Conservation (phyloP, 2,329 filamentous ascomycete genomes). For the Zymoseptoria brevis region DNA sequence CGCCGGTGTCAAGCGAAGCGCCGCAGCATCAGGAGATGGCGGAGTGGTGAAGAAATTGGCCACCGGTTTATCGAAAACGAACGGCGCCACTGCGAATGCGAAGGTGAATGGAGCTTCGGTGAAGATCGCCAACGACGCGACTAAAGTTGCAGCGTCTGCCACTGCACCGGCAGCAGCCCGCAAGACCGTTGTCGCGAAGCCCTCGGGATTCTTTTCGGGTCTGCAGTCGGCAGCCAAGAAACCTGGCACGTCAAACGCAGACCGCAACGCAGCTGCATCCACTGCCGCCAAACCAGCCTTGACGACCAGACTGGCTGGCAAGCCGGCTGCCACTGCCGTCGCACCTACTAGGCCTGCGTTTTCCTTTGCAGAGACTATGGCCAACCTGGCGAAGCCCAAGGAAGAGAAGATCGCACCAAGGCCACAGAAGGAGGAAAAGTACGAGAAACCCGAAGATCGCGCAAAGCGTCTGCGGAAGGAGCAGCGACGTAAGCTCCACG, state of each 20-base stretch:
- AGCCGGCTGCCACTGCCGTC: slow-evolving; percentile 17
- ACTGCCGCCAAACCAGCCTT: slow-evolving; percentile 14
- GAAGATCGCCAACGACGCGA: slow-evolving; percentile 16
- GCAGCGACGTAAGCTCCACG: slow-evolving; percentile 59
- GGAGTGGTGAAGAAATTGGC: slow-evolving; percentile 30
- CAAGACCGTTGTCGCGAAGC: slow-evolving; percentile 34
- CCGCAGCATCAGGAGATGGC: slow-evolving; percentile 16
- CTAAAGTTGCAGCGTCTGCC: slow-evolving; percentile 11
- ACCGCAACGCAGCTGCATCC: slow-evolving; percentile 21
- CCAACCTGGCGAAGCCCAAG: slow-evolving; percentile 46
- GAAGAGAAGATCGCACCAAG: slow-evolving; percentile 43
- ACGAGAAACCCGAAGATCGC: slow-evolving; percentile 61
- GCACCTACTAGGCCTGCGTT: slow-evolving; percentile 27
- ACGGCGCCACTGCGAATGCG: slow-evolving; percentile 8
- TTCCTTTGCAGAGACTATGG: slow-evolving; percentile 33
- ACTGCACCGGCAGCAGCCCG: slow-evolving; percentile 17
- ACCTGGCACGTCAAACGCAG: slow-evolving; percentile 25
- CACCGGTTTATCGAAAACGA: slow-evolving; percentile 15
- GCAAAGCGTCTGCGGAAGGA: slow-evolving; percentile 64
- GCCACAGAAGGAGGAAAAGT: slow-evolving; percentile 45
- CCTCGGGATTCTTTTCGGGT: slow-evolving; percentile 39
- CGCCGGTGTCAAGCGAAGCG: slow-evolving; percentile 29
- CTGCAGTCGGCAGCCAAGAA: slow-evolving; percentile 42
- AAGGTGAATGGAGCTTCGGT: slow-evolving; percentile 20
- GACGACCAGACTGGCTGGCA: slow-evolving; percentile 19